Evolutionary conservation across 2,329 filamentous ascomycete species (phyloP).

Genomic region (Helotiales sp.): DNA sequence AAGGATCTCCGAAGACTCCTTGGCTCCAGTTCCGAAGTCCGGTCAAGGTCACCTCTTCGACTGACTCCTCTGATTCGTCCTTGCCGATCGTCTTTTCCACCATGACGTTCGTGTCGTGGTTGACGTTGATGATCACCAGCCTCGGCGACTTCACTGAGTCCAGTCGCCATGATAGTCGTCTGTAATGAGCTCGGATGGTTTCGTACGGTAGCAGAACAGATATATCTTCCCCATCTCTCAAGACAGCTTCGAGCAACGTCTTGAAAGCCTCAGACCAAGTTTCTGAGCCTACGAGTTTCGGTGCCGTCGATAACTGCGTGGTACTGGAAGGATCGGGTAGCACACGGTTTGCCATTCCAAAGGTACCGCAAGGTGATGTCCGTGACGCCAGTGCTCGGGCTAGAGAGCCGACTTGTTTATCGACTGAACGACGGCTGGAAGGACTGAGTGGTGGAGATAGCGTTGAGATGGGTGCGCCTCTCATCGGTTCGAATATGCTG

Average conservation of each 20-base stretch:
- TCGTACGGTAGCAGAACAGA: conserved; percentile 62
- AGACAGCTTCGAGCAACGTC: conserved; percentile 57
- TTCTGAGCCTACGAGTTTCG: conserved; percentile 39
- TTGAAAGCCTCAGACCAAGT: conserved; percentile 64
- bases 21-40: conserved; percentile 64
- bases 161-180: conserved; percentile 54
- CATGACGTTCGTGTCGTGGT: conserved; percentile 56
- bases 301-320: conserved; percentile 10
- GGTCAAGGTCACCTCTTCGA: conserved; percentile 44
- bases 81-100: conserved; percentile 41
- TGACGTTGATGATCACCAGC: conserved; percentile 60
- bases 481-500: conserved; percentile 37
- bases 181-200: conserved; percentile 57
- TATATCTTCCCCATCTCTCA: conserved; percentile 66
- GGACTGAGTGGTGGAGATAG: conserved; percentile 37
- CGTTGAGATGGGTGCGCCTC: conserved; percentile 37
- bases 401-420: conserved; percentile 40
- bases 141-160: conserved; percentile 57
- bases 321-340: conserved; percentile 31
- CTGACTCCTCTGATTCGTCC: conserved; percentile 15
- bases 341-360: conserved; percentile 39
- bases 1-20: conserved; percentile 63
- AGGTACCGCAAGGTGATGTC: conserved; percentile 39
- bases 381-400: conserved; percentile 37
- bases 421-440: conserved; percentile 34